Evolutionary conservation across 2,329 filamentous ascomycete species (phyloP), one percentile per base, ranked within the genome.

Genomic region (Arthrobotrys iridis): DNA sequence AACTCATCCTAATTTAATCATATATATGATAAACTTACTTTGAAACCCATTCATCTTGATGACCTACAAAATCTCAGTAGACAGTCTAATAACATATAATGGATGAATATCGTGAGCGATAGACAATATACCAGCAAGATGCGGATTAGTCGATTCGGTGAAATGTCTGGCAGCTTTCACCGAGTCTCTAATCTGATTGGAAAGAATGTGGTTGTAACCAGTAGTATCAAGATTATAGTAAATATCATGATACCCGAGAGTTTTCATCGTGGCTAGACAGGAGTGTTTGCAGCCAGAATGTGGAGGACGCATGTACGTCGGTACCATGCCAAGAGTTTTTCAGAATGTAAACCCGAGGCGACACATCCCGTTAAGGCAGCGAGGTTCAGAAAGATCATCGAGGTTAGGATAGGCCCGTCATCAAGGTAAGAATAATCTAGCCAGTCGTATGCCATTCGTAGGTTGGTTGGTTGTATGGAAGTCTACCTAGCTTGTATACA

Each of bases 181-280:
- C 78, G 86, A 85, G 80, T 86, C 84, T 77, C 85, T 83, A 58
- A 86, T 85, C 70, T 82, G 77, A 65, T 81, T 79, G 0, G 86
- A 83, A 2, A 83, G 82, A 72, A 84, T 81, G 59, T 86, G 84
- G 79, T 88, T 85, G 84, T 88, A 89, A 81, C 89, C 88, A 58
- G 87, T 85, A 0, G 87, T 85, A 79, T 90, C 88, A 55, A 89
- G 82, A 76, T 89, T 86, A 79, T 88, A 84, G 78, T 87, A 89
- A 78, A 87, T 85, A 79, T 88, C 84, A 79, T 87, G 70, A 35
- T 77, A 78, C 0, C 77, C 77, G 15, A 79, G 57, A 80, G 64
- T 63, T 15, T 80, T 81, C 79, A 87, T 80, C 1, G 80, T 81
- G 1, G 75, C 33, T 3, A 83, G 77, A 11, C 82, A 82, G 1